Conservation (phyloP, 805 yeast species). For the Candida railenensis region DNA sequence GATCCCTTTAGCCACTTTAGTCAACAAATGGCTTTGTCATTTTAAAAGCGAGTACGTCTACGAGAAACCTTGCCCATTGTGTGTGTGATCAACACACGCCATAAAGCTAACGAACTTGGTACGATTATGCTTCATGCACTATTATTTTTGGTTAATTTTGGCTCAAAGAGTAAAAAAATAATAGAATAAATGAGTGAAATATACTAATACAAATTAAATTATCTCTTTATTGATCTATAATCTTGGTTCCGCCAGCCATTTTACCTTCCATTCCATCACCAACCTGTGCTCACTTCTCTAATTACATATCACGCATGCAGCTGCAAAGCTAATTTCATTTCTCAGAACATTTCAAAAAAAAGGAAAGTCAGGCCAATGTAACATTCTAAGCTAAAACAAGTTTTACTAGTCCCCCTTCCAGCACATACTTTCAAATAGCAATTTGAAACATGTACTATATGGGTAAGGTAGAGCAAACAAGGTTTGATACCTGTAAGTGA, state of each 20-base stretch:
- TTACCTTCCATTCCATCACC: background rate
- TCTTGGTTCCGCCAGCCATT: background rate
- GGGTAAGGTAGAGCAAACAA: background rate
- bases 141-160: no score
- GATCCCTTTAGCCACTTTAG: background rate
- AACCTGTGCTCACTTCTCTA: no score
- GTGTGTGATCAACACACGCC: no score
- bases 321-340: background rate
- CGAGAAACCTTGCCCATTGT: background rate
- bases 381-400: background rate
- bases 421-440: background rate
- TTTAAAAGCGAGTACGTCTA: background rate
- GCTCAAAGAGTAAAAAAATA: no score
- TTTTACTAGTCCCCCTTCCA: background rate
- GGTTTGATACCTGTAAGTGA: background rate
- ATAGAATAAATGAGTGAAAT: background rate
- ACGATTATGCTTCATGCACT: background rate
- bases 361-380: background rate
- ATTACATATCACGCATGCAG: background rate
- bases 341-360: background rate
- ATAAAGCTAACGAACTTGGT: no score
- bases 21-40: background rate
- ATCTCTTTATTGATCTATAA: background rate
- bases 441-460: background rate
- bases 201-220: no score